phyloP scores from a whole-genome alignment of 495 filamentous ascomycete genomes.

The Penicillium desertorum region DNA sequence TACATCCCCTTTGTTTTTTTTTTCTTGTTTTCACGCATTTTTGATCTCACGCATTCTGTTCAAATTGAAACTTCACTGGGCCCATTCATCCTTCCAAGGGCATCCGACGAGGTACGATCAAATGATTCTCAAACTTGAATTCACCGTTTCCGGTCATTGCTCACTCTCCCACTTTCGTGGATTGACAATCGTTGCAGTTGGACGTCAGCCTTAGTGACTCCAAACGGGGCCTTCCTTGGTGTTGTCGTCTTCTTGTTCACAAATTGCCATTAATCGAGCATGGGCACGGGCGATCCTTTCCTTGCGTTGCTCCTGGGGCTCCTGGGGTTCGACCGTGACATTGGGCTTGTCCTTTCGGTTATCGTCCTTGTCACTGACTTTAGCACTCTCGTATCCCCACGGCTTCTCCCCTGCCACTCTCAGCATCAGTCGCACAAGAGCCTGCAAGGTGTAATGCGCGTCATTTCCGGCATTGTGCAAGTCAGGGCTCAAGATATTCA shows the following conservation, averaged over 20 bases:
- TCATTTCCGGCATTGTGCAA: slow-evolving; percentile 97
- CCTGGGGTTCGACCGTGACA: background rate
- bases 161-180: background rate
- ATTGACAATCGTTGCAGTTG: background rate
- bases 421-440: slow-evolving; percentile 67
- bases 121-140: background rate
- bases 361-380: background rate
- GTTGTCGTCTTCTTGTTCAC: background rate
- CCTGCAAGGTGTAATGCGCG: slow-evolving; percentile 78
- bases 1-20: slow-evolving; percentile 6
- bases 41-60: slow-evolving; percentile 3
- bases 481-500: slow-evolving; percentile 61
- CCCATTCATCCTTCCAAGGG: background rate
- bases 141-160: background rate
- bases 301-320: background rate
- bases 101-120: background rate
- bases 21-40: background rate
- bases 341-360: background rate
- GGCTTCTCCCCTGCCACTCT: slow-evolving; percentile 8
- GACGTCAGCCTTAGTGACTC: background rate
- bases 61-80: background rate
- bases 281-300: too few relatives aligned
- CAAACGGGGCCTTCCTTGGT: background rate
- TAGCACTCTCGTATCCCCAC: background rate
- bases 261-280: background rate